A percentile compares a stretch with the other conserved stretches of the same genome.
These are phyloP conservation scores for Seiridium cupressi DNA, from an alignment of 2,329 filamentous ascomycete species.

Conservation along the genomic window DNA sequence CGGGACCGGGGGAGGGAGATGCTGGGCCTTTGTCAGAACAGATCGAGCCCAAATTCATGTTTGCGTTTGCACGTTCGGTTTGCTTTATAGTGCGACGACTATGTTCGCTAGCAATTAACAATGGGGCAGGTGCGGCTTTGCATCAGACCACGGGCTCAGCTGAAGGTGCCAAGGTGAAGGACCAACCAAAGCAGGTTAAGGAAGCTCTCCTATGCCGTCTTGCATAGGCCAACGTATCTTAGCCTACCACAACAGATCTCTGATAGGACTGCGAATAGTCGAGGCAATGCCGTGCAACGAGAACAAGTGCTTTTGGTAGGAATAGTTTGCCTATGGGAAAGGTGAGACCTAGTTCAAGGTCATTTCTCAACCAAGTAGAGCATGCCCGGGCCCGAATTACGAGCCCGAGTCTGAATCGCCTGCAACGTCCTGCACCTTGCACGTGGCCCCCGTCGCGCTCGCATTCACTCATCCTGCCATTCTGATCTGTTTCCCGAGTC, in stretches of 20 bases:
- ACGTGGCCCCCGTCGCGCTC: neutral
- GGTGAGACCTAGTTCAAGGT: neutral
- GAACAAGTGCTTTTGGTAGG: neutral
- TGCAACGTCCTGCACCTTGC: neutral
- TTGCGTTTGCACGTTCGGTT: neutral
- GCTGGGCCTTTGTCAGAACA: conserved; percentile 10
- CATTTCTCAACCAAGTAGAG: neutral
- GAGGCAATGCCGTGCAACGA: conserved; percentile 4
- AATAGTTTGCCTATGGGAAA: neutral
- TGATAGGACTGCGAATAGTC: conserved; percentile 5
- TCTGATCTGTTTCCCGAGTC: neutral
- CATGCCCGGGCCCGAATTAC: neutral
- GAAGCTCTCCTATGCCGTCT: conserved; percentile 11
- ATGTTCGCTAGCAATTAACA: neutral
- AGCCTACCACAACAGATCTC: conserved; percentile 12
- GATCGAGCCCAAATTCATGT: neutral
- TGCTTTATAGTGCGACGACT: neutral
- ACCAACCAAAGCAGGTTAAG: conserved; percentile 8
- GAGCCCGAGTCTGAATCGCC: neutral
- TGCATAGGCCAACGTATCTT: conserved; percentile 16
- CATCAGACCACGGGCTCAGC: neutral
- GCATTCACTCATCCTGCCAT: neutral
- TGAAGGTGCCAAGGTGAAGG: conserved; percentile 8
- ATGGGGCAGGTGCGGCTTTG: neutral
- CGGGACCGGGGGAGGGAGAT: conserved; percentile 10